Base-by-base conservation (phyloP, 2,329 filamentous ascomycete species). In the Fusarium sp. region DNA sequence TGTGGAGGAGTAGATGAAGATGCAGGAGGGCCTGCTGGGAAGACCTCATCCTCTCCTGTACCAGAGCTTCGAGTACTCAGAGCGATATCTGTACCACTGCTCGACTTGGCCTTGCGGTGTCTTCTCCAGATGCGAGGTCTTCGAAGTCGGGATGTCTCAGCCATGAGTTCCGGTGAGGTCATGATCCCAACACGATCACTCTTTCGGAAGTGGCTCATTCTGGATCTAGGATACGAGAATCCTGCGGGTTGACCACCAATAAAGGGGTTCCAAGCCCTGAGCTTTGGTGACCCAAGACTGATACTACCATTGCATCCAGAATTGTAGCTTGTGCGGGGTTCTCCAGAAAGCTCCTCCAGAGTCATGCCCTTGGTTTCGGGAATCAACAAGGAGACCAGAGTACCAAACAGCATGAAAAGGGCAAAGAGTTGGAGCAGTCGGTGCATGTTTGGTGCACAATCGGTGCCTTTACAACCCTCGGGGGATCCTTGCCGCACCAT, bases 401-500 rank as follows among this genome's bases (percentile, higher is more conserved):
- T 88, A 41, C 94, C 94, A 58, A 88, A 87, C 11, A 95, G 85
- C 93, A 95, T 95, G 85, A 96, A 95, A 15, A 94, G 85, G 0
- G 92, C 92, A 81, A 94, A 95, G 42, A 95, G 92, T 80, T 94
- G 87, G 85, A 96, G 91, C 42, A 95, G 88, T 64, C 92, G 90
- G 80, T 93, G 88, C 61, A 95, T 86, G 88, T 91, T 93, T 0
- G 87, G 86, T 4, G 84, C 84, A 73, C 87, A 89, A 13, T 77
- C 78, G 4, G 82, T 85, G 0, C 87, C 87, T 26, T 84, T 83
- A 68, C 88, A 89, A 22, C 84, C 81, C 13, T 84, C 82, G 0
- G 84, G 82, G 0, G 87, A 84, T 32, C 90, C 92, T 38, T 87
- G 87, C 24, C 87, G 88, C 20, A 91, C 84, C 20, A 93, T 82